phyloP scores from a whole-genome alignment of 345 rosid genomes.

The Arabis alpina region DNA sequence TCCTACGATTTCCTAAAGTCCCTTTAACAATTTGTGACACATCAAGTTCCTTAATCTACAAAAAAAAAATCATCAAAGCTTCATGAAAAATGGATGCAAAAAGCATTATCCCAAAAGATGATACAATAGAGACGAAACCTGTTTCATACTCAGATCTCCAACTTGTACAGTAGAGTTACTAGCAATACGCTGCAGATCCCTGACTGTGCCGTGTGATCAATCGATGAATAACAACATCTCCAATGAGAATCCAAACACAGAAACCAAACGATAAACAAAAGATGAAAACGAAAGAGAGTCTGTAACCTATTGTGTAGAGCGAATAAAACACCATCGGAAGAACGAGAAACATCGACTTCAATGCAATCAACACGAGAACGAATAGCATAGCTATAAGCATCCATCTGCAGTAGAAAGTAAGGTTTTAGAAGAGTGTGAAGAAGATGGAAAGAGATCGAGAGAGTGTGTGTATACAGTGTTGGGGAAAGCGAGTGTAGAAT shows the following conservation, averaged over 20 bases:
- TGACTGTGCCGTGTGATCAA: slow-evolving; percentile 57
- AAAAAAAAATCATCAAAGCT: slow-evolving; percentile 31
- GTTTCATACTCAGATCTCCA: slow-evolving; percentile 71
- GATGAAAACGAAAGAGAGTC: background rate
- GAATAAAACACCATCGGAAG: slow-evolving; percentile 83
- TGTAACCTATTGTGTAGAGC: slow-evolving; percentile 90
- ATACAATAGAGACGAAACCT: slow-evolving; percentile 56
- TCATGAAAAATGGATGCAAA: background rate
- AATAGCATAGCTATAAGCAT: slow-evolving; percentile 73
- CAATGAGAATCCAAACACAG: slow-evolving; percentile 27
- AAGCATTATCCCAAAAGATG: slow-evolving; percentile 20
- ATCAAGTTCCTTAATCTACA: slow-evolving; percentile 68
- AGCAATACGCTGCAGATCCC: slow-evolving; percentile 95
- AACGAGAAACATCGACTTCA: slow-evolving; percentile 94
- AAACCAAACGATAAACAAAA: background rate
- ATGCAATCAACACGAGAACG: slow-evolving; percentile 84
- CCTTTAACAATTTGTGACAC: slow-evolving; percentile 46
- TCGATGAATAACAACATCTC: no score
- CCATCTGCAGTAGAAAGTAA: slow-evolving; percentile 56
- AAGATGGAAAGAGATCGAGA: slow-evolving; percentile 27
- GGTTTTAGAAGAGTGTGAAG: slow-evolving; percentile 21
- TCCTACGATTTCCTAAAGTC: slow-evolving; percentile 47
- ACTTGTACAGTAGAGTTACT: slow-evolving; percentile 72
- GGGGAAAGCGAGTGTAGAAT: slow-evolving; percentile 75
- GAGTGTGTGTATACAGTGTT: slow-evolving; percentile 59